Base-by-base conservation (phyloP, 345 rosid genomes). In the Rhizophora apiculata region DNA sequence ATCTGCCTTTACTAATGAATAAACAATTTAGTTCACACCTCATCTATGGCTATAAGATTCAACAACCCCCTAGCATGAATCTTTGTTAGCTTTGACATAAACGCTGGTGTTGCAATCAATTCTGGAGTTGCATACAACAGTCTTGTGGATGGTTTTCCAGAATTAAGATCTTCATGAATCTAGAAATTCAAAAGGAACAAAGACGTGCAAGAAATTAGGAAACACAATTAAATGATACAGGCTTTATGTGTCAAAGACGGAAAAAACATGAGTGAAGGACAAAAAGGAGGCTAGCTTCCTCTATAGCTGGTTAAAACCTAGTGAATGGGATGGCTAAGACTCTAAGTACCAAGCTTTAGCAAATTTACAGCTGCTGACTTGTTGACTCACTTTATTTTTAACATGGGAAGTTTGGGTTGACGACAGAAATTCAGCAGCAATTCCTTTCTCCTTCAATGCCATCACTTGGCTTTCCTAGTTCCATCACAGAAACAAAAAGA, bases 61-160 rank as follows among this genome's bases (percentile, higher is more conserved):
- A 95, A 81, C 72, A 95, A 83, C 71, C 99, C 99, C 76, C 96
- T 85, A n/a, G 82, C 71, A 79, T 87, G 86, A 63, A 95, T 77
- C 77, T 84, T 95, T 53, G 52, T 82, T 65, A 95, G 85, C 86
- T 88, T 91, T 52, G 86, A 80, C 92, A 87, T 89, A 82, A 92
- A 95, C 63, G 93, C 97, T 27, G 86, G 36, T 0, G 96, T 95
- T 21, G 93, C 96, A 34, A 90, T 83, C 85, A 95, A 32, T 70
- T 95, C 99, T 37, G 97, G 99, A 51, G 99, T 92, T 29, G 89
- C 99, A 81, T 95, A 95, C 51, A 95, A 77, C 83, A 95, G 80
- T 80, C 96, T 85, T 57, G 83, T 59, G 26, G 88, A 82, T 43
- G 99, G 97, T 69, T 85, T 86, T 76, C 96, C 97, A 69, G 92